Percentiles rank a stretch among this genome's conserved stretches.
Evolutionary conservation across 2,329 filamentous ascomycete genomes (phyloP).

Genomic region (Penicillium psychrosexuale): DNA sequence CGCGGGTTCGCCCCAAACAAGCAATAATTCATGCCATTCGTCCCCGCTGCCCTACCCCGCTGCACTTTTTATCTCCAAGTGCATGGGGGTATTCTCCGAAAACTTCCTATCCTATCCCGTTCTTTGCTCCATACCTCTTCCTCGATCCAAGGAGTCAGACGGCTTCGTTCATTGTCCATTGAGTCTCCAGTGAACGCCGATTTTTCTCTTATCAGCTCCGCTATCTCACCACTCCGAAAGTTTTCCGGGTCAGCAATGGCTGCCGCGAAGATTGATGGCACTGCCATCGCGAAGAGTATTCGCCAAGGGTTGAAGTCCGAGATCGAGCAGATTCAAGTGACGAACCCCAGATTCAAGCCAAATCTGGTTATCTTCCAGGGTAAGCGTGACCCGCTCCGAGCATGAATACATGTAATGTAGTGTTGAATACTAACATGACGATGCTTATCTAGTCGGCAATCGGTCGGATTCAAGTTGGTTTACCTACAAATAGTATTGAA

Average conservation of each 20-base stretch:
- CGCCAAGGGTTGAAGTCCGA: conserved; percentile 75
- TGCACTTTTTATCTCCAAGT: conserved; percentile 22
- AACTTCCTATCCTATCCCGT: conserved; percentile 13
- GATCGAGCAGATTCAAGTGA: conserved; percentile 75
- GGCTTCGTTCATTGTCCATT: conserved; percentile 15
- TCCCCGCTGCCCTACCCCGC: conserved; percentile 27
- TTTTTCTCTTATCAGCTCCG: conserved; percentile 18
- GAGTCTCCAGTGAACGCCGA: conserved; percentile 15
- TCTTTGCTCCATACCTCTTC: conserved; percentile 4
- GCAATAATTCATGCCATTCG: conserved; percentile 26
- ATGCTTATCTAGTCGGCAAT: conserved; percentile 67
- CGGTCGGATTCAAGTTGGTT: conserved; percentile 83
- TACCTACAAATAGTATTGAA: conserved; percentile 14
- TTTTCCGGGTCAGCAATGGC: conserved; percentile 69
- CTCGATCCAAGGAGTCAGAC: conserved; percentile 18
- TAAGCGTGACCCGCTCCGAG: conserved; percentile 41
- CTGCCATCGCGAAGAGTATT: conserved; percentile 87
- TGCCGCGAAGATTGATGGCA: conserved; percentile 91
- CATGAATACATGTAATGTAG: not conserved
- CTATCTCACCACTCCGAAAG: conserved; percentile 19
- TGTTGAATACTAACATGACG: conserved; percentile 4
- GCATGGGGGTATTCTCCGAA: conserved; percentile 21
- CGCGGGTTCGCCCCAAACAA: conserved; percentile 24
- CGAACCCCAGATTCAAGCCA: conserved; percentile 84
- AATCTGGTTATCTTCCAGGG: conserved; percentile 93